Conservation (phyloP, 768 basidiomycete species). For the Tephrocybe sp. region DNA sequence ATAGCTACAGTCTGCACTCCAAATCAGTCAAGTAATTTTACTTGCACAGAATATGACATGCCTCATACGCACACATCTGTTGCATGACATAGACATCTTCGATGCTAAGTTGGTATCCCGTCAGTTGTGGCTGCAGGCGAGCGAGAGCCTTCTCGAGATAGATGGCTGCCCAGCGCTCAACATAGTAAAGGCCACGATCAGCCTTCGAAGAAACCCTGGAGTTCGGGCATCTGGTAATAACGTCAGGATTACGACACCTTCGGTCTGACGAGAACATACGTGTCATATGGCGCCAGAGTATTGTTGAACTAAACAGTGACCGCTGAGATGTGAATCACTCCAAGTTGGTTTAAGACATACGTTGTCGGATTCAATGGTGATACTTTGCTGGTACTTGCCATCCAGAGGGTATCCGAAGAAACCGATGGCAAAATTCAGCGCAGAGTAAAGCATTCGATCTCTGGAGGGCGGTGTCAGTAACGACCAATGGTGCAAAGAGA, state of each 20-base stretch:
- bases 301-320: slow-evolving; percentile 90
- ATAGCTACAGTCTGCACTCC: slow-evolving; percentile 75
- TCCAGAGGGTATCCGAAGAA: slow-evolving; percentile 78
- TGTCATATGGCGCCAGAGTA: slow-evolving; percentile 83
- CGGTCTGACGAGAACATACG: slow-evolving; percentile 37
- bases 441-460: slow-evolving; percentile 71
- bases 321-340: slow-evolving; percentile 1
- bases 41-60: slow-evolving; percentile 24
- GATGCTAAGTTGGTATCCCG: slow-evolving; percentile 61
- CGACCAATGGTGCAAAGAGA: not conserved
- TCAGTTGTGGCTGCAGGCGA: slow-evolving; percentile 58
- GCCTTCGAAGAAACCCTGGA: slow-evolving; percentile 43
- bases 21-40: slow-evolving; percentile 2
- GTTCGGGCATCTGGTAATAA: slow-evolving; percentile 58
- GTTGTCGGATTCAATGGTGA: slow-evolving; percentile 65
- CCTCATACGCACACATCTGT: slow-evolving; percentile 86
- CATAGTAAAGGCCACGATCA: slow-evolving; percentile 58
- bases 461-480: slow-evolving; percentile 30
- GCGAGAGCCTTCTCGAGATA: slow-evolving; percentile 70
- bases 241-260: not conserved
- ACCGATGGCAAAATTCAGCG: slow-evolving; percentile 68
- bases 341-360: slow-evolving; percentile 37
- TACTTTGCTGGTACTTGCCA: slow-evolving; percentile 72
- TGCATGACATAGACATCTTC: slow-evolving; percentile 79
- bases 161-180: slow-evolving; percentile 63